These are phyloP conservation scores for Ogataea hybrid DNA, from an alignment of 1,139 yeast genomes.

Conservation along the genomic window DNA sequence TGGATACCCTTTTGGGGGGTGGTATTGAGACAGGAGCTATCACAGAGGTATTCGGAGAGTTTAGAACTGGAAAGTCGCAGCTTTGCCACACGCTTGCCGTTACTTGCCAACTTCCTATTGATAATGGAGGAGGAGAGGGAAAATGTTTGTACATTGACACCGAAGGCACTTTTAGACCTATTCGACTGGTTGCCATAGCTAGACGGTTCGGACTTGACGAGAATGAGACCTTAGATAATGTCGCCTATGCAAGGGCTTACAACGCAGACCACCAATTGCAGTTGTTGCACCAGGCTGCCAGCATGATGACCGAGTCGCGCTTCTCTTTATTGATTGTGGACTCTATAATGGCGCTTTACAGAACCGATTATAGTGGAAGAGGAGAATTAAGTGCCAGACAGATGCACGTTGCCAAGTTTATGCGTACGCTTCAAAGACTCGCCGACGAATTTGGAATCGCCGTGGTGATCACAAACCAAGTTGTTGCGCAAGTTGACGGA, in stretches of 20 bases:
- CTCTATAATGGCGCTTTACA: slow-evolving; percentile 92
- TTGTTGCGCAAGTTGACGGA: slow-evolving; percentile 97
- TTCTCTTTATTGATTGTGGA: slow-evolving; percentile 83
- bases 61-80: slow-evolving; percentile 97
- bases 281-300: slow-evolving; percentile 84
- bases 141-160: slow-evolving; percentile 95
- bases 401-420: slow-evolving; percentile 87
- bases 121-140: slow-evolving; percentile 99
- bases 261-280: slow-evolving; percentile 96
- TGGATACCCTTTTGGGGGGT: slow-evolving; percentile 92
- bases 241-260: slow-evolving; percentile 96
- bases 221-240: slow-evolving; percentile 93
- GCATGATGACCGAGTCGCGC: slow-evolving; percentile 94
- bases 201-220: slow-evolving; percentile 90
- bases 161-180: slow-evolving; percentile 90
- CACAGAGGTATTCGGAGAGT: slow-evolving; percentile 96
- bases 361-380: slow-evolving; percentile 95
- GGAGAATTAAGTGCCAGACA: slow-evolving; percentile 97
- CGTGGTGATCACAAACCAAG: slow-evolving; percentile 97
- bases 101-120: slow-evolving; percentile 94
- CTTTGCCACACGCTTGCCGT: slow-evolving; percentile 96
- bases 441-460: slow-evolving; percentile 99
- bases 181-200: slow-evolving; percentile 84
- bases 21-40: slow-evolving; percentile 97
- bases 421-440: slow-evolving; percentile 86